Percentiles rank a stretch among this genome's conserved stretches.
phyloP scores from a whole-genome alignment of 306 rosid genomes.

The Cucurbita moschata region DNA sequence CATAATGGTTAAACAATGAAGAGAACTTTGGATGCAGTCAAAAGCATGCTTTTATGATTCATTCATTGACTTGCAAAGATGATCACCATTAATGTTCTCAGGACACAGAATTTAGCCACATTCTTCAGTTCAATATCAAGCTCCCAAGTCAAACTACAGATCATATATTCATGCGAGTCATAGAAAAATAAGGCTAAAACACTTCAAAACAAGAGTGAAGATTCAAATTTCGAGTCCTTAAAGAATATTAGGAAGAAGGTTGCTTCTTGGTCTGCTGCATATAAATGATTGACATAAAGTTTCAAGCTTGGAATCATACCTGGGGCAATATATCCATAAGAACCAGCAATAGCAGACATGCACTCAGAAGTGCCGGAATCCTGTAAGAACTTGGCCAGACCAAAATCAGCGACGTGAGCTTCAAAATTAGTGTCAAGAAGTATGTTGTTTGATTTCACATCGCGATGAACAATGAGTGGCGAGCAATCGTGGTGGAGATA shows the following conservation, averaged over 20 bases:
- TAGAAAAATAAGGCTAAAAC: neutral
- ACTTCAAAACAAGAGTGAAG: neutral
- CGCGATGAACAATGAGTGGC: slow-evolving; percentile 78
- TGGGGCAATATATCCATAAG: slow-evolving; percentile 11
- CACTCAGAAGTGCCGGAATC: slow-evolving; percentile 78
- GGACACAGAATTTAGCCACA: neutral
- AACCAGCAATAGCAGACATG: slow-evolving; percentile 10
- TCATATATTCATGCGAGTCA: neutral
- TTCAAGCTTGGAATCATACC: neutral
- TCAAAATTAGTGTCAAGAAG: slow-evolving; percentile 69
- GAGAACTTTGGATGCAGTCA: neutral
- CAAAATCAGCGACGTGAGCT: slow-evolving; percentile 97
- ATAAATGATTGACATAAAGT: neutral
- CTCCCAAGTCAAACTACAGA: neutral
- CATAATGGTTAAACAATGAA: neutral
- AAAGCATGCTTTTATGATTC: neutral
- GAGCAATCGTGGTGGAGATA: slow-evolving; percentile 95
- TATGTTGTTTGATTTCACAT: slow-evolving; percentile 90
- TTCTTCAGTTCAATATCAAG: neutral
- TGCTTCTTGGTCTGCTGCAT: no score
- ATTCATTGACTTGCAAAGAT: neutral
- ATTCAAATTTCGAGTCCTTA: neutral
- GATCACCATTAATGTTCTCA: neutral
- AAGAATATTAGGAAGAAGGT: neutral
- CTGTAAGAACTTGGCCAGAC: slow-evolving; percentile 91